Conservation (phyloP, 306 rosid genomes). For the cucumber (Cucumis sativus) region DNA sequence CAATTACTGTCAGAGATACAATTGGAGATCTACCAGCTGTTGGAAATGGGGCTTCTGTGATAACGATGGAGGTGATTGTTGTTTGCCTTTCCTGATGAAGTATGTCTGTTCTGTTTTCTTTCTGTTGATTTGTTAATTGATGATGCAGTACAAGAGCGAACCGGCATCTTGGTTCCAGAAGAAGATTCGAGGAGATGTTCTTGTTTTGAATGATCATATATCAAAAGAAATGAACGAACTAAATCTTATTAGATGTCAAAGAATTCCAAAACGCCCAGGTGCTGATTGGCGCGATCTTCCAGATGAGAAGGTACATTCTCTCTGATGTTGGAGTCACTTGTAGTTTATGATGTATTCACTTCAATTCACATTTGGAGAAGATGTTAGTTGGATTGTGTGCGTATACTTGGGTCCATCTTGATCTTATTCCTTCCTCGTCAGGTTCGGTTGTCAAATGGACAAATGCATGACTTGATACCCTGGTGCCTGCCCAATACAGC, state of each 20-base stretch:
- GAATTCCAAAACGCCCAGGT: conserved; percentile 84
- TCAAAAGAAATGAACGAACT: conserved; percentile 95
- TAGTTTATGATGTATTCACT: not conserved
- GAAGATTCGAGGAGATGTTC: conserved; percentile 63
- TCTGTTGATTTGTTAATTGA: not conserved
- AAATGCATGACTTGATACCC: conserved; percentile 77
- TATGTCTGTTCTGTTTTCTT: not conserved
- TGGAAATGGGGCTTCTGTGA: conserved; percentile 67
- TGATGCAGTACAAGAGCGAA: conserved; percentile 53
- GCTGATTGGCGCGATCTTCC: conserved; percentile 95
- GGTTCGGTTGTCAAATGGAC: conserved; percentile 67
- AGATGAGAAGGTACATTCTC: conserved; percentile 61
- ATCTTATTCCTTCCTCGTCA: conserved; percentile 2
- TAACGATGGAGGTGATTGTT: conserved; percentile 47
- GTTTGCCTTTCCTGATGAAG: not conserved
- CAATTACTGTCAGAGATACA: conserved; percentile 89
- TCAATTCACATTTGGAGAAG: not conserved
- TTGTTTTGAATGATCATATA: conserved; percentile 69
- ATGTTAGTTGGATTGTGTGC: not conserved
- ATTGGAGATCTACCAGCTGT: conserved; percentile 94
- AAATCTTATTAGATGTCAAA: conserved; percentile 76
- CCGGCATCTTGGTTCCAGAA: conserved; percentile 87
- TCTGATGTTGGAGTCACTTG: not conserved
- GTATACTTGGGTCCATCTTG: not conserved
- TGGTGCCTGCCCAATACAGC: conserved; percentile 99